These are phyloP conservation scores for Tylopilus intermedius DNA, from an alignment of 768 basidiomycete genomes.

Conservation along the genomic window DNA sequence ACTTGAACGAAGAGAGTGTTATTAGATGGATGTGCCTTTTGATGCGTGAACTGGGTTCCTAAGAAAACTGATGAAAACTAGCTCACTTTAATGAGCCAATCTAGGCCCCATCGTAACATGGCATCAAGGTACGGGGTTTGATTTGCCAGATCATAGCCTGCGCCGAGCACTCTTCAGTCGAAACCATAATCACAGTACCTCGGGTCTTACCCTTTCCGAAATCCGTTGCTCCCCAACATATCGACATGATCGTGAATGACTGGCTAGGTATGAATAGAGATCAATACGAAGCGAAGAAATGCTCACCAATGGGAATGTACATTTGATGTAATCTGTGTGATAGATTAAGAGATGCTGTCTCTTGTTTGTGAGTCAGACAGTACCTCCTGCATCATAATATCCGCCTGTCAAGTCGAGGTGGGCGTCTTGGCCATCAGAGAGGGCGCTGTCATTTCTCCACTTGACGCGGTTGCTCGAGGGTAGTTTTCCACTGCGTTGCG, in stretches of 20 bases:
- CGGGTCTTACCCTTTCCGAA: constrained; percentile 60
- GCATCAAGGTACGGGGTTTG: constrained; percentile 90
- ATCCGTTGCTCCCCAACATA: constrained; percentile 88
- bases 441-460: constrained; percentile 82
- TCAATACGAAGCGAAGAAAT: background rate
- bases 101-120: constrained; percentile 85
- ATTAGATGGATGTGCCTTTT: constrained; percentile 72
- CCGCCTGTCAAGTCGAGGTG: constrained; percentile 78
- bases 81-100: constrained; percentile 84
- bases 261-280: constrained; percentile 24
- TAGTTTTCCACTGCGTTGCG: constrained; percentile 77
- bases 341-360: background rate
- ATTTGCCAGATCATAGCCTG: constrained; percentile 78
- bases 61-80: background rate
- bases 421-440: constrained; percentile 72
- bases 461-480: constrained; percentile 64
- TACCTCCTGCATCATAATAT: constrained; percentile 91
- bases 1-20: constrained; percentile 75
- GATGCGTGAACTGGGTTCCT: background rate
- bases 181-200: background rate
- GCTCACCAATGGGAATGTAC: constrained; percentile 75
- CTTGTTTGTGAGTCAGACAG: constrained; percentile 12
- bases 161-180: background rate
- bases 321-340: constrained; percentile 76
- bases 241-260: constrained; percentile 79